Conservation (phyloP, 108 stramenopile species). For the Cylindrotheca fusiformis region DNA sequence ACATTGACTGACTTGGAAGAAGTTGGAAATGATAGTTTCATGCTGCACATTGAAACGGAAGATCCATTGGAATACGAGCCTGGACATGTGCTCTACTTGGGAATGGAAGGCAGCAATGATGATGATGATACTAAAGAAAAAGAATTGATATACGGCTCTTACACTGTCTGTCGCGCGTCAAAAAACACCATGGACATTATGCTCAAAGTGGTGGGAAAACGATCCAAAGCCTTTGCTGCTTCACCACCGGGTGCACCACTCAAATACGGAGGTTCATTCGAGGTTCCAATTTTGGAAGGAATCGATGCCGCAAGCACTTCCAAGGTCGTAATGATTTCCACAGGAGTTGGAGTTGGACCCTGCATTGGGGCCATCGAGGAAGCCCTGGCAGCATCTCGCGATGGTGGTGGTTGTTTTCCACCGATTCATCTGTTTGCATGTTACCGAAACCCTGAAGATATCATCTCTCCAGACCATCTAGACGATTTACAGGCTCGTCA, state of each 20-base stretch:
- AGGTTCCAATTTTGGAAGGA: conserved; percentile 53
- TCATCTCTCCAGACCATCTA: conserved; percentile 28
- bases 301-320: conserved; percentile 11
- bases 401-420: background rate
- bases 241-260: conserved; percentile 27
- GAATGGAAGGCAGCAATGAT: conserved; percentile 33
- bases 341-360: conserved; percentile 55
- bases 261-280: conserved; percentile 46
- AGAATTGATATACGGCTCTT: conserved; percentile 55
- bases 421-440: conserved; percentile 39
- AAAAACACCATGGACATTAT: conserved; percentile 31
- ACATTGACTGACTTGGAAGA: no score
- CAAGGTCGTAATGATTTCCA: conserved; percentile 39
- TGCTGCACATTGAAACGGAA: conserved; percentile 27
- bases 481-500: background rate
- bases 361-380: conserved; percentile 47
- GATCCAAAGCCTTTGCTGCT: conserved; percentile 33
- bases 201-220: conserved; percentile 36
- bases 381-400: background rate
- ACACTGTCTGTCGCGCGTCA: conserved; percentile 32
- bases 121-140: conserved; percentile 16
- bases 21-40: no score
- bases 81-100: conserved; percentile 52
- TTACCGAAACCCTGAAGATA: conserved; percentile 33
- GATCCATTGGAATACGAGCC: conserved; percentile 38